Evolutionary conservation across 140 eudicot genomes (phyloP).

Genomic region (Bidens hawaiensis): DNA sequence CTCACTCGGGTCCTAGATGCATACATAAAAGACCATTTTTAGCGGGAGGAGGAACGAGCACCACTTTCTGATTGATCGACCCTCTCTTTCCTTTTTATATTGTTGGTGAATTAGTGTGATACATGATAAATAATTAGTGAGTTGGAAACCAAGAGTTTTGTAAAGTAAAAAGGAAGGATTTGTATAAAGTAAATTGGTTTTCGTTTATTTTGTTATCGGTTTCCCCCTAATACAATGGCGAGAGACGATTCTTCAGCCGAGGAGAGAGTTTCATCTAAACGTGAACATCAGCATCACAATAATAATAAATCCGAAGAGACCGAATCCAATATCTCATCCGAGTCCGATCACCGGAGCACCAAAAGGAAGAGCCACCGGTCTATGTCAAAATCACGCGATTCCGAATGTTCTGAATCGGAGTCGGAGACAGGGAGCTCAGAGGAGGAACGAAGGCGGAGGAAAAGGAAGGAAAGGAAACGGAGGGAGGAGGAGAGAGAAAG

Average conservation of each 20-base stretch:
- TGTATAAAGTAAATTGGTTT: too few species aligned
- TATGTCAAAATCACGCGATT: conserved; percentile 44
- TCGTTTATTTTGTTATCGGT: too few species aligned
- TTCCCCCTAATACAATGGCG: conserved; percentile 47
- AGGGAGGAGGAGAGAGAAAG: too few species aligned
- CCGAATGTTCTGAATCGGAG: conserved; percentile 33
- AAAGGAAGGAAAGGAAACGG: conserved; percentile 35
- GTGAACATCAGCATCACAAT: conserved; percentile 28
- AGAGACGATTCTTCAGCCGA: conserved; percentile 34
- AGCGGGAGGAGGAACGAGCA: too few species aligned
- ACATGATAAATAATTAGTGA: too few species aligned
- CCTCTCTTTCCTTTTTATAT: too few species aligned
- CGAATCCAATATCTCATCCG: conserved; percentile 40
- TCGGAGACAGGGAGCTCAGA: conserved; percentile 49
- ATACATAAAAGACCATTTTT: too few species aligned
- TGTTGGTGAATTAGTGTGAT: too few species aligned
- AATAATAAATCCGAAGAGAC: conserved; percentile 32
- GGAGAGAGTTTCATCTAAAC: conserved; percentile 26
- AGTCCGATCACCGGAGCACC: conserved; percentile 36
- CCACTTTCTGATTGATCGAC: too few species aligned
- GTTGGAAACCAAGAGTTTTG: too few species aligned
- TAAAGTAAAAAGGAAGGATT: too few species aligned
- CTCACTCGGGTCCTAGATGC: too few species aligned
- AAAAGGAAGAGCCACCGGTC: conserved; percentile 33
- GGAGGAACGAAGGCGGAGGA: conserved; percentile 43